These are phyloP conservation scores for Pestalotiopsis sp. DNA, from an alignment of 2,329 filamentous ascomycete genomes.

Conservation along the genomic window DNA sequence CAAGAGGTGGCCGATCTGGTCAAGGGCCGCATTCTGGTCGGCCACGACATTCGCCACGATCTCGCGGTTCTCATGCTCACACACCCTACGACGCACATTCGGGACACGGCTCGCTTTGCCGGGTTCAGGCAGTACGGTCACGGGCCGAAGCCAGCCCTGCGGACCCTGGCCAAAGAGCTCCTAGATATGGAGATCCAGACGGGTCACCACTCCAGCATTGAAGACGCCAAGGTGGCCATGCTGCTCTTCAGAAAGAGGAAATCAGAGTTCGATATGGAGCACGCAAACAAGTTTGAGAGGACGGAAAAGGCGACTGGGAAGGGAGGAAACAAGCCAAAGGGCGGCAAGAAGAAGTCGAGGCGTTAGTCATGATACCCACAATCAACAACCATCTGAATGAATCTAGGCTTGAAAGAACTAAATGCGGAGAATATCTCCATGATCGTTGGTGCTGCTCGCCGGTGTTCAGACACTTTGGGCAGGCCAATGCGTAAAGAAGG, in stretches of 20 bases:
- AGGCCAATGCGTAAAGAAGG: neutral
- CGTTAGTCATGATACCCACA: slow-evolving; percentile 2
- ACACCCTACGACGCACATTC: slow-evolving; percentile 76
- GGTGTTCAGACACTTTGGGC: neutral
- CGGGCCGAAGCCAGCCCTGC: slow-evolving; percentile 70
- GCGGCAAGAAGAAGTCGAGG: slow-evolving; percentile 10
- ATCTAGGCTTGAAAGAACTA: neutral
- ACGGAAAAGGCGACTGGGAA: slow-evolving; percentile 11
- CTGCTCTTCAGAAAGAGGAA: slow-evolving; percentile 83
- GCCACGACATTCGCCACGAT: slow-evolving; percentile 73
- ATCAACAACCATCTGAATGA: neutral
- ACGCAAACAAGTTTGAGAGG: slow-evolving; percentile 65
- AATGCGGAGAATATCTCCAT: neutral
- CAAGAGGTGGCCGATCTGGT: slow-evolving; percentile 67
- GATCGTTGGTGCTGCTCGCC: neutral
- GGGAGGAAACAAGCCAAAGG: neutral
- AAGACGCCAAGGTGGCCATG: slow-evolving; percentile 91
- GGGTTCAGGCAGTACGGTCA: slow-evolving; percentile 71
- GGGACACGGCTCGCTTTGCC: slow-evolving; percentile 81
- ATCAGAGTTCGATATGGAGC: slow-evolving; percentile 80
- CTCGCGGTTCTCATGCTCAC: slow-evolving; percentile 73
- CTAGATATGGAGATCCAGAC: slow-evolving; percentile 64
- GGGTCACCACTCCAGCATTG: slow-evolving; percentile 66
- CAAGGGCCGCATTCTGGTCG: slow-evolving; percentile 66
- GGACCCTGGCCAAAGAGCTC: slow-evolving; percentile 57